Evolutionary conservation across 345 rosid species (phyloP), one percentile per base, ranked within the genome.

Genomic region (Carallia pectinifolia): DNA sequence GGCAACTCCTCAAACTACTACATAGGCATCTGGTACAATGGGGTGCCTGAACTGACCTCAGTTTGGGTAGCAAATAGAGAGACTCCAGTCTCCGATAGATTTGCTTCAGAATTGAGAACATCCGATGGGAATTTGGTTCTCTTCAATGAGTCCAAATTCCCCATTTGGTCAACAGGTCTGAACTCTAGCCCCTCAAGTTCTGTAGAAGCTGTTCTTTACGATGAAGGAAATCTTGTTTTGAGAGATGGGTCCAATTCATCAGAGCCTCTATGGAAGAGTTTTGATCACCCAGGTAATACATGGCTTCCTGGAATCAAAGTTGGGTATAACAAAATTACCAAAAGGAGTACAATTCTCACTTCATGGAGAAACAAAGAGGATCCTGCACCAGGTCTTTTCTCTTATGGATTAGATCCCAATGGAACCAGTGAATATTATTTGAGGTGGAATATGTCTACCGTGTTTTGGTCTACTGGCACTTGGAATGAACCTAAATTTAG

Each of bases 351-450:
- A 29, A 8, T 16, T 19, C 71, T 76, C 47, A 66, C 38, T 67
- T 68, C 79, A 7, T 74, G 81, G 81, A 74, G 50, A 50, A 63
- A 8, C 68, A 39, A n/a, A 5, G 62, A 74, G 15, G 77, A 81
- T 65, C 81, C 84, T 18, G 71, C 79, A 27, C 81, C 74, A 8
- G 80, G 79, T 6, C 48, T 30, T 6, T 81, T 67, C 74, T 70
- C 84, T 5, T 2, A 38, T 27, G 70, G 31, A 58, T 0, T 67
- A 1, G 81, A 68, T 29, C 23, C 53, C n/a, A 47, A 47, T 37
- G 78, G 78, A 5, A 60, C 52, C 1, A 34, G 47, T 17, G 71
- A 76, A 56, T 27, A 10, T 48, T 58, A 33, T 17, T 53, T 67
- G 2, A 4, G 29, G 33, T 64, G 75, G 77, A 72, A 72, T 30